Evolutionary conservation across 345 rosid genomes (phyloP), one percentile per base, ranked within the genome.

Genomic region (Lepidium aucheri): DNA sequence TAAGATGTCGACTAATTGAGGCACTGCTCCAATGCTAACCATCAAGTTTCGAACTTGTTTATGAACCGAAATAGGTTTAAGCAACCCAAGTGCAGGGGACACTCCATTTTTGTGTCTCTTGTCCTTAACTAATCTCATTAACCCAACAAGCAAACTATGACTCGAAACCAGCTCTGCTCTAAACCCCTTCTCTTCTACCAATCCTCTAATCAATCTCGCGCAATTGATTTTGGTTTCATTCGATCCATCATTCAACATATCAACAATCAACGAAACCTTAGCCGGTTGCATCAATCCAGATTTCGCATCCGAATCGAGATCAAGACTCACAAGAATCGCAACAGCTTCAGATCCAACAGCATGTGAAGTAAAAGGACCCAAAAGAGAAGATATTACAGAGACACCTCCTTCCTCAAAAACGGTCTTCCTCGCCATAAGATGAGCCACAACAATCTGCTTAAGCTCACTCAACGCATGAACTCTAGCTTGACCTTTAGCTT

Each of bases 341-440:
- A 85, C 75, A 17, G 67, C 87, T 70, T 88, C 95, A 24, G 87
- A 85, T 28, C 95, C 95, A 62, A 84, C 95, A 3, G 84, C 89
- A 53, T 88, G 89, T 1, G 80, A 74, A 10, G 95, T 88, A 8
- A 88, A 84, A 49, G 87, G 95, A 60, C 95, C 91, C 13, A 88
- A 56, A 26, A 88, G 77, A 54, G 82, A 73, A 20, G 80, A 77
- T 44, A 86, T 32, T 32, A 75, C 47, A 28, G 67, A 74, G 54
- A 78, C 69, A 3, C 91, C 95, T 0, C 84, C 82, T 41, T 79
- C 67, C 14, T 73, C 82, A 5, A 80, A 63, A 28, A 85, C 82
- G 0, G 86, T 68, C 79, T 82, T 84, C 79, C 72, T 82, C 0
- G 87, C 86, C 13, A 78, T 73, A 2, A 68, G 24, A 77, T 85